Evolutionary conservation across 768 basidiomycete genomes (phyloP).

Genomic region (Piloderma croceum): DNA sequence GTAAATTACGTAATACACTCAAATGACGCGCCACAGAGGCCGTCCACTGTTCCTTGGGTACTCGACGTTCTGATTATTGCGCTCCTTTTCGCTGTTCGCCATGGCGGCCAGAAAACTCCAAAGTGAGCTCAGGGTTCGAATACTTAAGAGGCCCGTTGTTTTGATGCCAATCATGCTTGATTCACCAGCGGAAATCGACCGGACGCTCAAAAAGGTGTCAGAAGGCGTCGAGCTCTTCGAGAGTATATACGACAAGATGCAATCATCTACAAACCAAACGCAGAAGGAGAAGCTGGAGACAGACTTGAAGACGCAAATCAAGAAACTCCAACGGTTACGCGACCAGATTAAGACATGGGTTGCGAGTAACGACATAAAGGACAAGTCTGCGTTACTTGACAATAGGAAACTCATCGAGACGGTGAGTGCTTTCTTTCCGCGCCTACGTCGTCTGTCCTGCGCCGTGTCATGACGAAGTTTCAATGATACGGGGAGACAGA

Average conservation of each 20-base stretch:
- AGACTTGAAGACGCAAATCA: constrained; percentile 97
- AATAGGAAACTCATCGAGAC: constrained; percentile 96
- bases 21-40: too few species aligned
- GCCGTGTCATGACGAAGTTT: too few species aligned
- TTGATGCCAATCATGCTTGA: not conserved
- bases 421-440: constrained; percentile 44
- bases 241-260: constrained; percentile 97
- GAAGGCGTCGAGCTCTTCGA: constrained; percentile 96
- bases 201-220: constrained; percentile 93
- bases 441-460: not conserved
- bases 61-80: too few species aligned
- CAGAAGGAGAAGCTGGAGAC: constrained; percentile 98
- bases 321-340: constrained; percentile 80
- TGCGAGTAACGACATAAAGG: constrained; percentile 96
- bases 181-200: constrained; percentile 89
- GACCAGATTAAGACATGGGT: constrained; percentile 97
- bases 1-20: too few species aligned
- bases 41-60: too few species aligned
- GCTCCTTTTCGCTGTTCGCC: too few species aligned
- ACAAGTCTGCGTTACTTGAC: constrained; percentile 88
- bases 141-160: too few species aligned
- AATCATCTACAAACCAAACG: constrained; percentile 89
- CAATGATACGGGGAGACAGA: too few species aligned
- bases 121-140: constrained; percentile 45
- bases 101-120: constrained; percentile 93